Conservation (phyloP, 2,329 filamentous ascomycete species). For the Chaetomium sp. region DNA sequence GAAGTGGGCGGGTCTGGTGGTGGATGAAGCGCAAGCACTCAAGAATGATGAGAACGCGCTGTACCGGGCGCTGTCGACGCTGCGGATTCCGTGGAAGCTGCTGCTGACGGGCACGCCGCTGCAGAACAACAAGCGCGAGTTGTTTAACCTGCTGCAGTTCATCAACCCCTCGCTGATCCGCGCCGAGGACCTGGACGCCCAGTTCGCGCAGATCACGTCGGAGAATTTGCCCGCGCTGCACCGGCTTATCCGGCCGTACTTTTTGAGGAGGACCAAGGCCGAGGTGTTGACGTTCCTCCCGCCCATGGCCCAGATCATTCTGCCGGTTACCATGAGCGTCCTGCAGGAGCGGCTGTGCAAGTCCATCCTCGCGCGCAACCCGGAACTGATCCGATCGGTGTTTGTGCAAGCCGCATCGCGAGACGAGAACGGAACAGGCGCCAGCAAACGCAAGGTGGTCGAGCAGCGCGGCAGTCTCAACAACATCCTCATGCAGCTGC, state of each 20-base stretch:
- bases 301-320: conserved; percentile 87
- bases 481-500: conserved; percentile 92
- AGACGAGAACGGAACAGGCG: too few relatives aligned
- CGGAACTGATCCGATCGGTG: conserved; percentile 79
- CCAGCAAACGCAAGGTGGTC: conserved; percentile 49
- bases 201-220: conserved; percentile 72
- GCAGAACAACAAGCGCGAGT: conserved; percentile 89
- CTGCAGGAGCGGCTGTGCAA: conserved; percentile 93
- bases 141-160: conserved; percentile 97
- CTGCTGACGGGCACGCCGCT: conserved; percentile 87
- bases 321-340: conserved; percentile 91
- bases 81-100: conserved; percentile 76
- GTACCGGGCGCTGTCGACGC: conserved; percentile 64
- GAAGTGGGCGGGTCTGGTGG: conserved; percentile 80
- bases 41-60: conserved; percentile 87
- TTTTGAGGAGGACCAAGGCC: conserved; percentile 73
- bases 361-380: conserved; percentile 86
- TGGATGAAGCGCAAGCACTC: conserved; percentile 90
- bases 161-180: conserved; percentile 61
- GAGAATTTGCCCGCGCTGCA: conserved; percentile 79
- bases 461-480: conserved; percentile 74
- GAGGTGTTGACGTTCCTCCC: conserved; percentile 88
- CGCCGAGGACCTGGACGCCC: conserved; percentile 65
- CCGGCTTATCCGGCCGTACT: conserved; percentile 68
- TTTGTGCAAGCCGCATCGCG: conserved; percentile 51